phyloP scores from a whole-genome alignment of 2,329 filamentous ascomycete genomes.

The Epichloe sp. region DNA sequence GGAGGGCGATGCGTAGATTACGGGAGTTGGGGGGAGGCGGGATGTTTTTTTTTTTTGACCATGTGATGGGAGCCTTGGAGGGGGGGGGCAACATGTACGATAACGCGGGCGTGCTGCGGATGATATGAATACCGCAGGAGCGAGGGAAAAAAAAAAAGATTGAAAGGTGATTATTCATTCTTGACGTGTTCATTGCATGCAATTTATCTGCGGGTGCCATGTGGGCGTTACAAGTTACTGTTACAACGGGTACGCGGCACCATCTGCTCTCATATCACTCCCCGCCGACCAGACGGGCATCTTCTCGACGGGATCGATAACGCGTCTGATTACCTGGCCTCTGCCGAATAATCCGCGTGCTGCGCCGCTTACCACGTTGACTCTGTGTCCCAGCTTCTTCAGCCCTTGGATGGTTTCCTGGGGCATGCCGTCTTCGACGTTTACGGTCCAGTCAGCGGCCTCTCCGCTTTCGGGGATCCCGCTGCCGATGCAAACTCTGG shows the following conservation, averaged over 20 bases:
- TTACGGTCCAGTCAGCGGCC: conserved; percentile 51
- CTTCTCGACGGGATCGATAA: conserved; percentile 56
- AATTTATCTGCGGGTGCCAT: background rate
- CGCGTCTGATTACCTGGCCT: conserved; percentile 73
- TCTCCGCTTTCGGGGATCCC: conserved; percentile 51
- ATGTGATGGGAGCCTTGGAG: conserved; percentile 1
- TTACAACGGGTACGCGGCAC: conserved; percentile 44
- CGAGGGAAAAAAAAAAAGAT: too few species aligned
- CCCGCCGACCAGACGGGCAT: conserved; percentile 71
- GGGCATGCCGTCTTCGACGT: conserved; percentile 71
- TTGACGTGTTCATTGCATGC: too few species aligned
- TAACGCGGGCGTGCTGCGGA: background rate
- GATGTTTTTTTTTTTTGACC: conserved; percentile 5
- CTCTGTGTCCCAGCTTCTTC: conserved; percentile 56
- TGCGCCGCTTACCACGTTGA: conserved; percentile 54
- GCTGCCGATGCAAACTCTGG: conserved; percentile 75
- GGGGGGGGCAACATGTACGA: background rate
- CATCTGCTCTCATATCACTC: conserved; percentile 80
- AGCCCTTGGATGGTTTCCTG: conserved; percentile 55
- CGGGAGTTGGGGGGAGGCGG: background rate
- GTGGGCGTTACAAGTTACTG: conserved; percentile 7
- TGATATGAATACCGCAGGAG: too few species aligned
- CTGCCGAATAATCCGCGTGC: conserved; percentile 63
- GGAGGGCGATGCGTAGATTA: conserved; percentile 28
- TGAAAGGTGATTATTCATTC: too few species aligned